Evolutionary conservation across 371 early-diverging fungal species (phyloP).

Genomic region (Phascolomyces articulosus): DNA sequence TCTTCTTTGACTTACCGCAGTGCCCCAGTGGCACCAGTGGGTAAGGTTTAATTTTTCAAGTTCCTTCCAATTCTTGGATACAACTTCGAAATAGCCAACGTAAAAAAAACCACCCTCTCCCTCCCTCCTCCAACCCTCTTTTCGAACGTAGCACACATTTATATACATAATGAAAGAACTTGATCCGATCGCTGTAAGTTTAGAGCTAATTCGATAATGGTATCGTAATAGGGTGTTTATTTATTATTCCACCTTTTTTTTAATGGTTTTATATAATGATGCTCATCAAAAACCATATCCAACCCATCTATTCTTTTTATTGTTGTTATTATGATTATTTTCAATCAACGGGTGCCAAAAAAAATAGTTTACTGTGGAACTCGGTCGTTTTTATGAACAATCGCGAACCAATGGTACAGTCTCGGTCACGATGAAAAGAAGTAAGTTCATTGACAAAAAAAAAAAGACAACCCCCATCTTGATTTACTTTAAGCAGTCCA

Average conservation of each 20-base stretch:
- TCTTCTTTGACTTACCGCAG: no score
- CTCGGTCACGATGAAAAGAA: constrained; percentile 52
- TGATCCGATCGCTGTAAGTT: constrained; percentile 38
- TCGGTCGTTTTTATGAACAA: constrained; percentile 48
- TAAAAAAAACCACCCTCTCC: background rate
- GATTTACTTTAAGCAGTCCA: no score
- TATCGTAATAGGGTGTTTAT: no score
- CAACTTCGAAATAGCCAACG: no score
- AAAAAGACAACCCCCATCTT: no score
- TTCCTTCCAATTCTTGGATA: background rate
- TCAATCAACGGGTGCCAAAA: constrained; percentile 3
- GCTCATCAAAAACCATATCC: background rate
- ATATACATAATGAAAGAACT: constrained; percentile 37
- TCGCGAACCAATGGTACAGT: constrained; percentile 44
- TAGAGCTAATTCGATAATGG: background rate
- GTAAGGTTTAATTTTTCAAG: background rate
- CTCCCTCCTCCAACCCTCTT: background rate
- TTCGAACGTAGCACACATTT: background rate
- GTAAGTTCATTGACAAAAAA: constrained; percentile 19
- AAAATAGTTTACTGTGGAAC: constrained; percentile 43
- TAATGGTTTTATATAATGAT: background rate
- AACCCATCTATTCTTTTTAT: constrained; percentile 7
- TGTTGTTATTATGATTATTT: no score
- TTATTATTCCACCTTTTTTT: no score
- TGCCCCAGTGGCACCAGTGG: no score